Evolutionary conservation across 257 asterid species (phyloP), one percentile per base, ranked within the genome.

Genomic region (Primulina tabacum): DNA sequence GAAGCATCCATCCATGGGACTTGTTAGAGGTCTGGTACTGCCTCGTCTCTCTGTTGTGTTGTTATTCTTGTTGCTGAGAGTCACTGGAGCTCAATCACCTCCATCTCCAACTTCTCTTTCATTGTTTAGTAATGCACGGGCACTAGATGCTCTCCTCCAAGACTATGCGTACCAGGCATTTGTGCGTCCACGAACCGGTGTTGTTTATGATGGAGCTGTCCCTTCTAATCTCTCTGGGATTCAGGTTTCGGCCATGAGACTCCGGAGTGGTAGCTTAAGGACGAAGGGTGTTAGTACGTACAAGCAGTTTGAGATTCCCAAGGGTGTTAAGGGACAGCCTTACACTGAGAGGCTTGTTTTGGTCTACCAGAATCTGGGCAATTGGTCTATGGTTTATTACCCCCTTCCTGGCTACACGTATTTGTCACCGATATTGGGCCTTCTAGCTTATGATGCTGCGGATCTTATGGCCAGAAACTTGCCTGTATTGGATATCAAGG

Each of bases 181-280:
- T 74, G 57, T 55, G 65, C 79, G 73, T 8, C 88, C 86, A 4
- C 80, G 71, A 63, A 90, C 97, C 0, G 94, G 96, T 10, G 66
- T 72, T 50, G 73, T 79, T 38, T 90, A 85, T 65, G 82, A 86
- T 63, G 95, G 85, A 7, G 50, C 17, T 8, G 82, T 73, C 14
- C 86, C 93, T 9, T 59, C 79, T 7, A 88, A 86, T 75, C 80
- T 90, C 37, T 83, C 89, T 1, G 95, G 96, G 53, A 71, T 88
- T 70, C 71, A 62, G 65, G 81, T 88, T 37, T 81, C 96, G 8
- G 94, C 80, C 2, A 17, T 88, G 79, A 78, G 95, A 84, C 88
- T 88, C 8, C 80, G 91, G 71, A 87, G 87, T 76, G 97, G 97
- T 17, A 83, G 95, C 81, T 80, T 88, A 40, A 71, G 79, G 75